A percentile compares a stretch with the other conserved stretches of the same genome.
Conservation (phyloP, 2,329 filamentous ascomycete species). For the Colletotrichum brevisporum region DNA sequence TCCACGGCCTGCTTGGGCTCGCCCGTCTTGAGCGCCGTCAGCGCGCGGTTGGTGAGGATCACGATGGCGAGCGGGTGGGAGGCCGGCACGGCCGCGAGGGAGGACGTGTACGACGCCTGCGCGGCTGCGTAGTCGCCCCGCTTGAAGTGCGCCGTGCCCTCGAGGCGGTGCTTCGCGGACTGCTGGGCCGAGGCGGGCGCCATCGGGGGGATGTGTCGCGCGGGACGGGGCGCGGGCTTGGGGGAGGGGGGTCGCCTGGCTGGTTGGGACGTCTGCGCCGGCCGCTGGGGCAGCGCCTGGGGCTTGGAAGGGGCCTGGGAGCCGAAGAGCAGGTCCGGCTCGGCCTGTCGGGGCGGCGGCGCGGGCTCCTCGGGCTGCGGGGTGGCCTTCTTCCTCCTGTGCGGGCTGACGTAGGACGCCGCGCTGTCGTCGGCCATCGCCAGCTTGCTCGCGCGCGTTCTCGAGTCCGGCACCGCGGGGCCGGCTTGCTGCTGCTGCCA, state of each 20-base stretch:
- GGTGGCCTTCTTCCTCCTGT: slow-evolving; percentile 79
- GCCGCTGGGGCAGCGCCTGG: slow-evolving; percentile 53
- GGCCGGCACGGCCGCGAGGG: slow-evolving; percentile 80
- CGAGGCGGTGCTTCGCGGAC: slow-evolving; percentile 83
- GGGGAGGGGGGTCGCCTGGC: slow-evolving; percentile 52
- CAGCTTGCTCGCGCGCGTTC: slow-evolving; percentile 78
- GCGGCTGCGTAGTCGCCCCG: slow-evolving; percentile 92
- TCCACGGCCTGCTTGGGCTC: slow-evolving; percentile 89
- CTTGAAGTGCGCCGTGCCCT: slow-evolving; percentile 92
- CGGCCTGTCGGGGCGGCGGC: slow-evolving; percentile 59
- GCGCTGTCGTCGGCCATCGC: slow-evolving; percentile 84
- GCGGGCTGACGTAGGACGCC: slow-evolving; percentile 89
- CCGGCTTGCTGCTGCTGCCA: slow-evolving; percentile 75
- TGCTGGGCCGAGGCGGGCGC: slow-evolving; percentile 78
- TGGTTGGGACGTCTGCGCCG: slow-evolving; percentile 54
- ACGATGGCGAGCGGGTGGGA: slow-evolving; percentile 88
- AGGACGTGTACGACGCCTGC: slow-evolving; percentile 84
- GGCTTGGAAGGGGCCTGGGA: slow-evolving; percentile 52
- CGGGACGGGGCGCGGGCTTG: slow-evolving; percentile 61
- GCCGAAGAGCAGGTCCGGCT: slow-evolving; percentile 77
- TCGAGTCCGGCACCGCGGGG: slow-evolving; percentile 62
- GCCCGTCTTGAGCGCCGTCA: slow-evolving; percentile 92
- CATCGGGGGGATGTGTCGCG: slow-evolving; percentile 75
- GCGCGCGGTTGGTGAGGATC: slow-evolving; percentile 90
- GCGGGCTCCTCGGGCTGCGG: slow-evolving; percentile 55